These are phyloP conservation scores for Mycena albidolilacea DNA, from an alignment of 768 basidiomycete genomes.

Conservation along the genomic window DNA sequence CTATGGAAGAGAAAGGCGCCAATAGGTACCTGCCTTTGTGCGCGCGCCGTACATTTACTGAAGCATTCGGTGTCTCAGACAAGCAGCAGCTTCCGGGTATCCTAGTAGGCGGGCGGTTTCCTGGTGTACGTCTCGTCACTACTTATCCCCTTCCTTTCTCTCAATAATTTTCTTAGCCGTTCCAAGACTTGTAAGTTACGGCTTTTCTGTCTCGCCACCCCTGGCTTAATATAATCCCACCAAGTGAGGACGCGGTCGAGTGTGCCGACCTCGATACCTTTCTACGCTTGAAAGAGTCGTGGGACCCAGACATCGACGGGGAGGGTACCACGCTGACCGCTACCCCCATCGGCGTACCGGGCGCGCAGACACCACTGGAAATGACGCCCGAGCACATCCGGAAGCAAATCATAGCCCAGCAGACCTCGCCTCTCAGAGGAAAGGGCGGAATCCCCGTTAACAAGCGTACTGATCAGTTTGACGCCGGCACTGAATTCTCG, in stretches of 20 bases:
- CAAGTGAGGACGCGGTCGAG: conserved; percentile 90
- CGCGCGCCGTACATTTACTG: background rate
- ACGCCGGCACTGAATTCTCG: conserved; percentile 77
- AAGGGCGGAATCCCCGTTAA: conserved; percentile 63
- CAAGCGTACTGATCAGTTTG: conserved; percentile 69
- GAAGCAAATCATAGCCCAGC: conserved; percentile 66
- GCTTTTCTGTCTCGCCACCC: conserved; percentile 4
- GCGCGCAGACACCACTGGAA: conserved; percentile 79
- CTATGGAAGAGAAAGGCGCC: conserved; percentile 90
- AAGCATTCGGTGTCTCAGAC: conserved; percentile 57
- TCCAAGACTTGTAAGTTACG: conserved; percentile 77
- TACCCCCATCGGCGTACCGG: conserved; percentile 85
- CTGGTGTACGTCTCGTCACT: conserved; percentile 70
- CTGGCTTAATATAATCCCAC: conserved; percentile 27
- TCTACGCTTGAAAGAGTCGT: conserved; percentile 80
- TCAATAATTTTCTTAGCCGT: conserved; percentile 63
- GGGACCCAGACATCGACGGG: conserved; percentile 71
- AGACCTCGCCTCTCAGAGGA: conserved; percentile 61
- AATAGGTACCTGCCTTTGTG: conserved; percentile 56
- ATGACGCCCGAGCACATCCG: conserved; percentile 86
- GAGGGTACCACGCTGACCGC: conserved; percentile 68
- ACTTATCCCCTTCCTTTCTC: conserved; percentile 22
- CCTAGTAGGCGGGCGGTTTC: conserved; percentile 81
- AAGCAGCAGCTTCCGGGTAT: conserved; percentile 91
- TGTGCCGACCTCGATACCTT: conserved; percentile 79